A percentile compares a stretch with the other conserved stretches of the same genome.
Conservation (phyloP, 2,329 filamentous ascomycete species). For the Penicillium sp. region DNA sequence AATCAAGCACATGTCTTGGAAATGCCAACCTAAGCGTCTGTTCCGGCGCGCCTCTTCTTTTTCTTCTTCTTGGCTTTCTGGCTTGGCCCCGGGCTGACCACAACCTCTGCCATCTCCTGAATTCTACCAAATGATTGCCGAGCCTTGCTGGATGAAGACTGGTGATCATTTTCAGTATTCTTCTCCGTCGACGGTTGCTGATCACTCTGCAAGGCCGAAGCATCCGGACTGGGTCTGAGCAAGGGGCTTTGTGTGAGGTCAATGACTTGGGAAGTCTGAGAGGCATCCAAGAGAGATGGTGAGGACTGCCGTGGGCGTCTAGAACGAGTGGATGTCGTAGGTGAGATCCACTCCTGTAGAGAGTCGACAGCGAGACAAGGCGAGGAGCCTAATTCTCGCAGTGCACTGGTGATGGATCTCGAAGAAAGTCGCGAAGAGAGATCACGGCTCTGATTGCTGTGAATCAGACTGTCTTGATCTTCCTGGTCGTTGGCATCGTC, state of each 20-base stretch:
- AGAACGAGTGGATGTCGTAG: conserved; percentile 9
- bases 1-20: no score
- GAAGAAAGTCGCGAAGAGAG: conserved; percentile 7
- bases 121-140: conserved; percentile 16
- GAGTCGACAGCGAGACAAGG: not conserved
- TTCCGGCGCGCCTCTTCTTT: conserved; percentile 2
- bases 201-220: not conserved
- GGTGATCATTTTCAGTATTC: conserved; percentile 3
- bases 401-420: conserved; percentile 9
- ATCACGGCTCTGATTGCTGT: conserved; percentile 12
- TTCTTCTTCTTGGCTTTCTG: conserved; percentile 13
- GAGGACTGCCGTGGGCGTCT: conserved; percentile 1
- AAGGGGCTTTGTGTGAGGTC: conserved; percentile 14
- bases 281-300: conserved; percentile 6
- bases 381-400: conserved; percentile 3
- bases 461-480: conserved; percentile 9
- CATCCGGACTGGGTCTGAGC: not conserved
- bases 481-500: conserved; percentile 3
- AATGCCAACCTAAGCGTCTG: no score
- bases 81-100: conserved; percentile 13
- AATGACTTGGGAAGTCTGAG: conserved; percentile 14
- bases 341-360: conserved; percentile 3
- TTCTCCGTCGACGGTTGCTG: not conserved
- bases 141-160: conserved; percentile 14
- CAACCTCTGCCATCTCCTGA: conserved; percentile 17